Percentiles rank a stretch among this genome's conserved stretches.
Conservation (phyloP, 352 stramenopile species). For the Phytophthora chlamydospora region DNA sequence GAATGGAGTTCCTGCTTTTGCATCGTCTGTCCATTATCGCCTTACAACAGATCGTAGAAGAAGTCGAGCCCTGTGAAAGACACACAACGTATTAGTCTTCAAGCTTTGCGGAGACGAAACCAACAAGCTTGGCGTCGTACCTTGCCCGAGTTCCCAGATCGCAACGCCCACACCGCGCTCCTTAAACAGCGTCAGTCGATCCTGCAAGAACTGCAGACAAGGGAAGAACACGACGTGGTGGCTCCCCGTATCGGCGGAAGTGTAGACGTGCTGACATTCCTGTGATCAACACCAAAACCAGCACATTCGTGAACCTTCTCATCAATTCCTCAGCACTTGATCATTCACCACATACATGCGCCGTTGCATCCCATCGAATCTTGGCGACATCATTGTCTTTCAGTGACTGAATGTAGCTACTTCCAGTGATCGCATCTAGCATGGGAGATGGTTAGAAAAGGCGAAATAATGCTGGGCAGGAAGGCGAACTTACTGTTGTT, state of each 20-base stretch:
- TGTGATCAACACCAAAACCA: constrained; percentile 21
- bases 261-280: constrained; percentile 76
- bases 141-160: constrained; percentile 86
- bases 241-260: constrained; percentile 22
- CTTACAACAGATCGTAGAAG: constrained; percentile 76
- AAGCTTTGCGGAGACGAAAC: background rate
- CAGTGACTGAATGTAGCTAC: constrained; percentile 47
- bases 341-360: constrained; percentile 39
- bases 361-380: constrained; percentile 56
- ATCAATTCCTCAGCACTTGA: background rate
- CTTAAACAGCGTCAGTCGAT: constrained; percentile 66
- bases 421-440: constrained; percentile 54
- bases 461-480: too few species aligned
- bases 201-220: constrained; percentile 82
- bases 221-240: constrained; percentile 73
- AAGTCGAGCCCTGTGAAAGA: constrained; percentile 65
- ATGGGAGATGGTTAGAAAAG: background rate
- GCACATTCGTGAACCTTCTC: constrained; percentile 2
- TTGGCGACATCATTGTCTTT: constrained; percentile 44
- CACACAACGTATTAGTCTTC: constrained; percentile 1
- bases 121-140: constrained; percentile 25
- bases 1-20: constrained; percentile 9
- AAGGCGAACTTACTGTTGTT: constrained; percentile 46
- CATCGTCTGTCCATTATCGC: too few species aligned
- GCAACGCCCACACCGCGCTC: constrained; percentile 55